phyloP scores from a whole-genome alignment of 1,284 basidiomycete genomes.

The Psilocybe mexicana region DNA sequence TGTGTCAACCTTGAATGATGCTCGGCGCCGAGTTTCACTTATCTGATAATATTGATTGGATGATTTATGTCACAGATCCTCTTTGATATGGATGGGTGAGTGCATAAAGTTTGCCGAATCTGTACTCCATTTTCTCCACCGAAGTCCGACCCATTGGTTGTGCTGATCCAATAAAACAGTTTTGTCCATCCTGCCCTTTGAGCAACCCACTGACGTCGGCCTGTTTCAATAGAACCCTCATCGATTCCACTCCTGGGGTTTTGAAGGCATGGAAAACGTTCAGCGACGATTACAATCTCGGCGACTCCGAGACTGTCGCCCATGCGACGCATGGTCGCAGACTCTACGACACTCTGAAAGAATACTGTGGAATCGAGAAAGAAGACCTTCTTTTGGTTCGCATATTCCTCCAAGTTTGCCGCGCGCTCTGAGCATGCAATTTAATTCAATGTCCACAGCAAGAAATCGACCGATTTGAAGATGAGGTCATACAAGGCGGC shows the following conservation, averaged over 20 bases:
- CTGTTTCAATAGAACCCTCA: slow-evolving; percentile 50
- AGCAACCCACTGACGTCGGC: not conserved
- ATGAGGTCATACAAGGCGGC: slow-evolving; percentile 62
- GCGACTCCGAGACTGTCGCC: slow-evolving; percentile 46
- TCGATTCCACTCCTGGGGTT: slow-evolving; percentile 73
- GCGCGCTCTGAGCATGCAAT: not conserved
- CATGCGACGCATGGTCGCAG: slow-evolving; percentile 73
- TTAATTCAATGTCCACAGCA: not conserved
- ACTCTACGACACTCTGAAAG: slow-evolving; percentile 69
- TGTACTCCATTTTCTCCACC: not conserved
- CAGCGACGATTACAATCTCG: slow-evolving; percentile 54
- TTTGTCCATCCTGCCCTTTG: not conserved
- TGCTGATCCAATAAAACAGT: too few species aligned
- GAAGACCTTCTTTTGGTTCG: slow-evolving; percentile 54
- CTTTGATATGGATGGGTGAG: slow-evolving; percentile 73
- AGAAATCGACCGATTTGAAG: slow-evolving; percentile 66
- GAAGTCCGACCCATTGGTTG: too few species aligned
- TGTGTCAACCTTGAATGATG: not conserved
- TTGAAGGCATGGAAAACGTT: slow-evolving; percentile 64
- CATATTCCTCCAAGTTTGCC: slow-evolving; percentile 6
- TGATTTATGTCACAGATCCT: slow-evolving; percentile 44
- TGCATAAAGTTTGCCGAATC: not conserved
- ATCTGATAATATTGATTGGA: slow-evolving; percentile 14
- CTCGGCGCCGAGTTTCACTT: slow-evolving; percentile 11
- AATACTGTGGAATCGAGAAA: slow-evolving; percentile 64